A percentile compares a stretch with the other conserved stretches of the same genome.
Evolutionary conservation across 768 basidiomycete species (phyloP).

Genomic region (Termitomyces bulborhizus): DNA sequence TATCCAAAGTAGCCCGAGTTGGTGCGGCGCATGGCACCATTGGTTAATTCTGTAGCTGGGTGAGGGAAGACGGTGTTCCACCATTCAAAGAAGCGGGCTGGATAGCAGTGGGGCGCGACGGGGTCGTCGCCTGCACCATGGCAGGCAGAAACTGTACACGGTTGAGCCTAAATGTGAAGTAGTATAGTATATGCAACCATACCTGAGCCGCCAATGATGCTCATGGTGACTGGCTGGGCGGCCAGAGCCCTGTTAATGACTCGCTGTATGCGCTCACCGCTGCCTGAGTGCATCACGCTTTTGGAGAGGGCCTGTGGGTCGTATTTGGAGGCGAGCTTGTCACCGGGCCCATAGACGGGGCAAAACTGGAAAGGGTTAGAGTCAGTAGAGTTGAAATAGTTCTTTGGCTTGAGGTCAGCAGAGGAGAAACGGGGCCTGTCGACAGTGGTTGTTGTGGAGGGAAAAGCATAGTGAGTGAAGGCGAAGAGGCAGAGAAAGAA

Average conservation of each 20-base stretch:
- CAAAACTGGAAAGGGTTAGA: conserved; percentile 88
- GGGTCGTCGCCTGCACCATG: conserved; percentile 93
- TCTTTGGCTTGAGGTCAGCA: conserved; percentile 58
- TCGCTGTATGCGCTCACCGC: conserved; percentile 74
- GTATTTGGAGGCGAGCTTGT: conserved; percentile 74
- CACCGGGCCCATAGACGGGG: conserved; percentile 79
- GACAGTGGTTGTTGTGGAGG: conserved; percentile 19
- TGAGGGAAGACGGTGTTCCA: conserved; percentile 98
- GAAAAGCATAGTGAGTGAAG: conserved; percentile 52
- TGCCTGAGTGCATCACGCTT: conserved; percentile 73
- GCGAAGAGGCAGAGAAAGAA: conserved; percentile 48
- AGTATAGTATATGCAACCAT: conserved; percentile 7
- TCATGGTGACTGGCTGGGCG: conserved; percentile 85
- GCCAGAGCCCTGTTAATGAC: conserved; percentile 79
- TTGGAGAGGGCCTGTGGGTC: conserved; percentile 69
- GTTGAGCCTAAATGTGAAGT: neutral
- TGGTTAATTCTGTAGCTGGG: conserved; percentile 95
- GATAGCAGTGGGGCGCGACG: conserved; percentile 79
- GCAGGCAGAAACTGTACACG: conserved; percentile 74
- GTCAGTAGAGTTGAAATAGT: conserved; percentile 70
- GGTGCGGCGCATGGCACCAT: conserved; percentile 90
- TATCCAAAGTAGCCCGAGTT: conserved; percentile 94
- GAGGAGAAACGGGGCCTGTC: conserved; percentile 28
- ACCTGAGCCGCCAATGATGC: conserved; percentile 88
- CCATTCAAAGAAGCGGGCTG: conserved; percentile 94